A percentile compares a stretch with the other conserved stretches of the same genome.
Evolutionary conservation across 306 rosid genomes (phyloP).

Genomic region (Lotus japonicus): DNA sequence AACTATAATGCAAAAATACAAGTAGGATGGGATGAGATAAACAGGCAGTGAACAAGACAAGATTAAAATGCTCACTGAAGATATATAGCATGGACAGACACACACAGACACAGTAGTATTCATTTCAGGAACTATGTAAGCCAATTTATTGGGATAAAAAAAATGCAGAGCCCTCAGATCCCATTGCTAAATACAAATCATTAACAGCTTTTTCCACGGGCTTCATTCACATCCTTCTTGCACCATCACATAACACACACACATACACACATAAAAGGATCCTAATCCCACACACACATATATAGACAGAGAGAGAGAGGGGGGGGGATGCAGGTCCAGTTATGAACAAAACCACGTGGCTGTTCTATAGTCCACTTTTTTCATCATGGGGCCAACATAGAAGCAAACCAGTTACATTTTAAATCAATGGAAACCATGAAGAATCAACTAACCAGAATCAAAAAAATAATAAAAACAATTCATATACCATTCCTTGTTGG

Average conservation of each 20-base stretch:
- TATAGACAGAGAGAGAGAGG: neutral
- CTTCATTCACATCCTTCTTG: neutral
- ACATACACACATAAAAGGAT: too few relatives aligned
- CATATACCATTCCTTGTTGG: neutral
- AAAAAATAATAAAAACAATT: neutral
- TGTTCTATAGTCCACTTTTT: neutral
- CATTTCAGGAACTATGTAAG: neutral
- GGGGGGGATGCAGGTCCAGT: conserved; percentile 11
- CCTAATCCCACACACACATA: too few relatives aligned
- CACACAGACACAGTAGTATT: too few relatives aligned
- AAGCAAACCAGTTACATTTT: neutral
- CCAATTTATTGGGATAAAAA: neutral
- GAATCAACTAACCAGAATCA: neutral
- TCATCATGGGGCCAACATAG: conserved; percentile 27
- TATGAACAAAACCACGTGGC: conserved; percentile 14
- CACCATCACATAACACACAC: neutral
- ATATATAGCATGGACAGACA: neutral
- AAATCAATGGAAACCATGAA: neutral
- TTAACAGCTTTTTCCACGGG: neutral
- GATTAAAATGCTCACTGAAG: neutral
- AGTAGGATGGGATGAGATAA: too few relatives aligned
- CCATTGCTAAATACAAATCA: neutral
- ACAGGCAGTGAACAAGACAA: too few relatives aligned
- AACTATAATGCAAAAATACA: too few relatives aligned
- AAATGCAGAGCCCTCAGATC: neutral